Evolutionary conservation across 2,329 filamentous ascomycete genomes (phyloP).

Genomic region (Pestalotiopsis sp.): DNA sequence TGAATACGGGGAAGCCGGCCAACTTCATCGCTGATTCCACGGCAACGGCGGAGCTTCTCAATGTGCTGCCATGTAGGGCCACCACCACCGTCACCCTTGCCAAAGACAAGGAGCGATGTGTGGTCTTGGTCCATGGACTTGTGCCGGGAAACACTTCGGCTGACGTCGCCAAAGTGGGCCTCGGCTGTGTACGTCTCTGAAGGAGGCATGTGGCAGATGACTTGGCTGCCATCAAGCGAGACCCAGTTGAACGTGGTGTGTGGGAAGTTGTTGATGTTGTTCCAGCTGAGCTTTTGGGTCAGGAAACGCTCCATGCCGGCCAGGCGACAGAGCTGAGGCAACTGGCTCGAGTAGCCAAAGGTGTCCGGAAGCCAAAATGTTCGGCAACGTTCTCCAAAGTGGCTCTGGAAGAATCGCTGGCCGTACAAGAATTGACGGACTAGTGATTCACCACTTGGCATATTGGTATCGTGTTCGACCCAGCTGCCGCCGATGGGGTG

Average conservation of each 20-base stretch:
- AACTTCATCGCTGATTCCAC: conserved; percentile 86
- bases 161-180: conserved; percentile 93
- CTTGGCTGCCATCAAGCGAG: conserved; percentile 90
- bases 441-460: conserved; percentile 93
- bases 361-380: conserved; percentile 99
- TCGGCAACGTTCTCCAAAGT: conserved; percentile 83
- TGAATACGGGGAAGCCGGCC: conserved; percentile 85
- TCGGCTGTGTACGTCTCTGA: conserved; percentile 94
- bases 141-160: conserved; percentile 85
- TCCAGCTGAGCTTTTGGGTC: conserved; percentile 99
- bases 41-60: conserved; percentile 91
- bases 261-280: conserved; percentile 99
- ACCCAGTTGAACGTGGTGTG: conserved; percentile 99
- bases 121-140: conserved; percentile 95
- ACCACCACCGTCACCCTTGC: conserved; percentile 94
- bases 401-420: conserved; percentile 90
- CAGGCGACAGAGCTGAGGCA: conserved; percentile 89
- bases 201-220: conserved; percentile 96
- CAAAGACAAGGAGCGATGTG: conserved; percentile 89
- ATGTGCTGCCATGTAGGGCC: conserved; percentile 93
- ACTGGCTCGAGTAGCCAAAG: conserved; percentile 94
- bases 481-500: conserved; percentile 96
- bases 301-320: conserved; percentile 97
- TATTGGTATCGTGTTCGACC: conserved; percentile 98
- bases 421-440: conserved; percentile 95